These are phyloP conservation scores for Spergularia marina DNA, from an alignment of 148 eudicot genomes.

Conservation along the genomic window DNA sequence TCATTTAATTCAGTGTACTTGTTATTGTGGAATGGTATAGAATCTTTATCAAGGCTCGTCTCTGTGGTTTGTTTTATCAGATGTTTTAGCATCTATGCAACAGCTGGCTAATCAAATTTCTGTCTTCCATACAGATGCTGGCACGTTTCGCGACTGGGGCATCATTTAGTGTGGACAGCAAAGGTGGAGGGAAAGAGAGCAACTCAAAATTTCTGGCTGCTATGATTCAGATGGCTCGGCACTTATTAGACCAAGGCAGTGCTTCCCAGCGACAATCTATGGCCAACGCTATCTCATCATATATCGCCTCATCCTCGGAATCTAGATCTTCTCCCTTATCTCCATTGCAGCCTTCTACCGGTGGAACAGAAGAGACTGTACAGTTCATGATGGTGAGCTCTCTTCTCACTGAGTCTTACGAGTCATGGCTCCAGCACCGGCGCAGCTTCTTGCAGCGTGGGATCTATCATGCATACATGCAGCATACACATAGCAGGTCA, in stretches of 20 bases:
- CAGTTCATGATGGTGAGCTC: constrained; percentile 99
- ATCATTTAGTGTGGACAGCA: constrained; percentile 73
- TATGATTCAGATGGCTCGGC: constrained; percentile 95
- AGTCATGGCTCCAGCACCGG: constrained; percentile 90
- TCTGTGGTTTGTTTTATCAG: background rate
- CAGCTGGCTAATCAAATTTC: constrained; percentile 8
- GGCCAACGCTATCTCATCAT: constrained; percentile 60
- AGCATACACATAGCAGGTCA: constrained; percentile 60
- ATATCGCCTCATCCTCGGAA: constrained; percentile 62
- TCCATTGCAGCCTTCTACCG: constrained; percentile 44
- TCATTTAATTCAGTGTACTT: too few species aligned
- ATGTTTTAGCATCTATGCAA: background rate
- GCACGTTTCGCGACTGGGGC: constrained; percentile 99
- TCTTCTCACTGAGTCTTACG: constrained; percentile 82
- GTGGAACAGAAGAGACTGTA: constrained; percentile 83
- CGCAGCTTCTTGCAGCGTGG: constrained; percentile 83
- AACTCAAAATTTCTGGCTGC: constrained; percentile 84
- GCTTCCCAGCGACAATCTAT: constrained; percentile 68
- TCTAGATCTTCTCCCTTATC: constrained; percentile 42
- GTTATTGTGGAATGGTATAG: too few species aligned
- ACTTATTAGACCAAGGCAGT: constrained; percentile 74
- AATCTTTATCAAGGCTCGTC: too few species aligned
- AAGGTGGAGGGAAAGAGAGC: constrained; percentile 98
- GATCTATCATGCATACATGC: constrained; percentile 94
- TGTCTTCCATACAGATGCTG: constrained; percentile 61